Conservation (phyloP, 352 stramenopile genomes). For the Phytophthora ohioensis region DNA sequence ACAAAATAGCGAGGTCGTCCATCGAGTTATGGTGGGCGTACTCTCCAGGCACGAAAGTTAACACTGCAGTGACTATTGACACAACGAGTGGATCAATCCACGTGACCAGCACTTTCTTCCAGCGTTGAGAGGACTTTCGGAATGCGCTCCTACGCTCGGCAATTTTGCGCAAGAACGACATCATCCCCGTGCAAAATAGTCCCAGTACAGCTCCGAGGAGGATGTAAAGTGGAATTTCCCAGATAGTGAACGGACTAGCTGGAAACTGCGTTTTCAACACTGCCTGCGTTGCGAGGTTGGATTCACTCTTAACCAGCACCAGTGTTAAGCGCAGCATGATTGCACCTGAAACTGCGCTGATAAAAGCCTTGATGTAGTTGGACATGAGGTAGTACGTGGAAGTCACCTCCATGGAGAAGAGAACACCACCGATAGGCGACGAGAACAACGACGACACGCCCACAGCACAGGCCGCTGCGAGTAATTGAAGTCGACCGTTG, state of each 20-base stretch:
- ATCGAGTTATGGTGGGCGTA: conserved; percentile 69
- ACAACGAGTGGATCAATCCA: conserved; percentile 78
- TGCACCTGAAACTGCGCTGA: conserved; percentile 79
- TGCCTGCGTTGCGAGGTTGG: conserved; percentile 53
- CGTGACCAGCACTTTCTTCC: conserved; percentile 61
- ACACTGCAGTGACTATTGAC: conserved; percentile 63
- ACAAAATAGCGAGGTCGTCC: conserved; percentile 69
- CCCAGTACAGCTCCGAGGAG: conserved; percentile 71
- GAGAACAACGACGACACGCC: conserved; percentile 95
- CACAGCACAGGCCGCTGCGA: conserved; percentile 92
- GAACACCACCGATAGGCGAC: conserved; percentile 93
- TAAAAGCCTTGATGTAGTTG: conserved; percentile 92
- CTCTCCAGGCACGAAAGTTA: conserved; percentile 79
- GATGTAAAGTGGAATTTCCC: conserved; percentile 79
- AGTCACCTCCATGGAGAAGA: conserved; percentile 96
- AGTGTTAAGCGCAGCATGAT: conserved; percentile 82
- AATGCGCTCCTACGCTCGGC: conserved; percentile 49
- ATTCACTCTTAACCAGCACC: conserved; percentile 64
- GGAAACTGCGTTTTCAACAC: conserved; percentile 65
- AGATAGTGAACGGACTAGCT: conserved; percentile 64
- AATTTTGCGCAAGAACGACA: conserved; percentile 67
- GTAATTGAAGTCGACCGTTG: conserved; percentile 87
- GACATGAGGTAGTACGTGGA: conserved; percentile 90
- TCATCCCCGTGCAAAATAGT: conserved; percentile 60
- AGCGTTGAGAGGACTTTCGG: conserved; percentile 50